phyloP scores from a whole-genome alignment of 441 rosid genomes.

The Sinapis alba region DNA sequence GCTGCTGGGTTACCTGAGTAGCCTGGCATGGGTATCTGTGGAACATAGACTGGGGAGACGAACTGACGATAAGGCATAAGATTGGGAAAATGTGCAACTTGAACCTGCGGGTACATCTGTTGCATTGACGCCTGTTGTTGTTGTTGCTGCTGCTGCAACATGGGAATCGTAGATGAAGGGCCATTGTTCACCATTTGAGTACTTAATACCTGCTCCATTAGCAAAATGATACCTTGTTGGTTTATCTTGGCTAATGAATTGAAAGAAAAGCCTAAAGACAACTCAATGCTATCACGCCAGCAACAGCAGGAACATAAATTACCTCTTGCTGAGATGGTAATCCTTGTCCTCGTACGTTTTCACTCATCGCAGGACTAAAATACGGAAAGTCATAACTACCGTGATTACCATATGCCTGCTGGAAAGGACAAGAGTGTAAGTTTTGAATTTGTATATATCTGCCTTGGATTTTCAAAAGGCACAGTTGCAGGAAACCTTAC shows the following conservation, averaged over 20 bases:
- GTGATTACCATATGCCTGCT: constrained; percentile 2
- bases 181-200: constrained; percentile 9
- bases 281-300: background rate
- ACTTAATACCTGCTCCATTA: background rate
- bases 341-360: constrained; percentile 18
- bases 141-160: constrained; percentile 5
- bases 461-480: background rate
- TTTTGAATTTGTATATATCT: background rate
- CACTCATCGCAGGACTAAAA: background rate
- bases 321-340: constrained; percentile 19
- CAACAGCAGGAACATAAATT: background rate
- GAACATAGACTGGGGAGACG: constrained; percentile 6
- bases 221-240: background rate
- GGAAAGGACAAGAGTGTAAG: background rate
- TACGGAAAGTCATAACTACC: constrained; percentile 10
- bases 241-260: background rate
- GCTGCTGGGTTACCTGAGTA: constrained; percentile 13
- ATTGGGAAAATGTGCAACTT: constrained; percentile 7
- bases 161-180: constrained; percentile 6
- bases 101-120: constrained; percentile 16
- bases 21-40: constrained; percentile 7
- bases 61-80: constrained; percentile 18
- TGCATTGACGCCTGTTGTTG: constrained; percentile 5
- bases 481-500: constrained; percentile 3
- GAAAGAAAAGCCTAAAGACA: background rate